Evolutionary conservation across 2,329 filamentous ascomycete genomes (phyloP).

Genomic region (Monilinia fructigena): DNA sequence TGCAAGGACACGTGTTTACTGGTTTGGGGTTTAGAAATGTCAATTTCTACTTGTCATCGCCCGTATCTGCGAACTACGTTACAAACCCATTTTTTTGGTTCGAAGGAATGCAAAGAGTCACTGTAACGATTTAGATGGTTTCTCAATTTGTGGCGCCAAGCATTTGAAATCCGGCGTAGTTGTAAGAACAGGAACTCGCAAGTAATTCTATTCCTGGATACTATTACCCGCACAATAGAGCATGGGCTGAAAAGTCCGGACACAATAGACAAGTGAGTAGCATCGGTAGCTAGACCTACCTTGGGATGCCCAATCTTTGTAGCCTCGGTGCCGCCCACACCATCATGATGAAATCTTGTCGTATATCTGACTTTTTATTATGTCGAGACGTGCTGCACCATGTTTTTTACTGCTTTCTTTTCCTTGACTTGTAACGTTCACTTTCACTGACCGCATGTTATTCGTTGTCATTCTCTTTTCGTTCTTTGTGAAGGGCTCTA

Average conservation of each 20-base stretch:
- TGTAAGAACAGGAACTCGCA: constrained; percentile 15
- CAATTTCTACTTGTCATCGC: neutral
- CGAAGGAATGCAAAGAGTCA: neutral
- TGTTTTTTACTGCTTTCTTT: neutral
- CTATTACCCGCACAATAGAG: constrained; percentile 8
- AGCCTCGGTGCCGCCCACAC: constrained; percentile 2
- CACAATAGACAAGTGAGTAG: constrained; percentile 5
- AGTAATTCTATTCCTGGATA: constrained; percentile 19
- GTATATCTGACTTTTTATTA: constrained; percentile 17
- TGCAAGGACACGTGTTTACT: constrained; percentile 16
- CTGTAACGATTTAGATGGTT: constrained; percentile 5
- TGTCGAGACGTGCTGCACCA: constrained; percentile 19
- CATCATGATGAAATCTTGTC: neutral
- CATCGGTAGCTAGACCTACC: constrained; percentile 13
- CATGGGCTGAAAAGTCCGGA: constrained; percentile 6
- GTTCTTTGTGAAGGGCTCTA: constrained; percentile 14
- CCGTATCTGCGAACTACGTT: constrained; percentile 17
- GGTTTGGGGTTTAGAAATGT: neutral
- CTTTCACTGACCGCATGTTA: constrained; percentile 16
- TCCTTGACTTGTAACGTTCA: constrained; percentile 24
- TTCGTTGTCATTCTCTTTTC: constrained; percentile 8
- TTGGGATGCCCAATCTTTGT: constrained; percentile 10
- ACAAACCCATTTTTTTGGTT: neutral
- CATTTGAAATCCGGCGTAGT: neutral
- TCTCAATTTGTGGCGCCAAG: constrained; percentile 11